Conservation (phyloP, 2,329 filamentous ascomycete species). For the Aspergillus arachidicola region DNA sequence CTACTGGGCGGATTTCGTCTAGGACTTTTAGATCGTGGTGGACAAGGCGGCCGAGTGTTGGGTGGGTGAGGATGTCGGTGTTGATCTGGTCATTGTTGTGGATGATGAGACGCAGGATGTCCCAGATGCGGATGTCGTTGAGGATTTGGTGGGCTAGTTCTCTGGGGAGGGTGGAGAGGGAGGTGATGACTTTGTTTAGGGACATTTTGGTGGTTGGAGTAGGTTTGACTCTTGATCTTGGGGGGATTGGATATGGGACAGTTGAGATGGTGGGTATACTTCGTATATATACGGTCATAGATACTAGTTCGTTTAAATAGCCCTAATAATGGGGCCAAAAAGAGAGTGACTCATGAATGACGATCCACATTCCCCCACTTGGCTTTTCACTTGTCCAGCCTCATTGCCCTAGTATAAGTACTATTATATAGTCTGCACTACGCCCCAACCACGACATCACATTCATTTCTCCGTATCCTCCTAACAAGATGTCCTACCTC, state of each 20-base stretch:
- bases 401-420: no score
- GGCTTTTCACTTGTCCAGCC: no score
- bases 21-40: background rate
- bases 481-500: background rate
- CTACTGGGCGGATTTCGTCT: background rate
- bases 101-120: slow-evolving; percentile 19
- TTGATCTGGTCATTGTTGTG: slow-evolving; percentile 13
- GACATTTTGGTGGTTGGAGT: background rate
- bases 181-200: slow-evolving; percentile 2
- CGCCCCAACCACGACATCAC: no score
- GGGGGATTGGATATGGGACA: no score
- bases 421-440: no score
- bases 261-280: no score
- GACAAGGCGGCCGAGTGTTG: background rate
- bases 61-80: slow-evolving; percentile 12
- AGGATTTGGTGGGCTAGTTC: slow-evolving; percentile 26
- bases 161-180: slow-evolving; percentile 15
- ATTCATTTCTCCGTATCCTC: background rate
- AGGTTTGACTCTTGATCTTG: no score
- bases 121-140: slow-evolving; percentile 23
- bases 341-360: no score
- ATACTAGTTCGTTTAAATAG: no score
- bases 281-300: no score
- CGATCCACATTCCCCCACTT: no score
- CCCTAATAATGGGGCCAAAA: no score